A percentile compares a stretch with the other conserved stretches of the same genome.
These are phyloP conservation scores for Polychytrium aggregatum DNA, from an alignment of 192 early-diverging fungal species.

Conservation along the genomic window DNA sequence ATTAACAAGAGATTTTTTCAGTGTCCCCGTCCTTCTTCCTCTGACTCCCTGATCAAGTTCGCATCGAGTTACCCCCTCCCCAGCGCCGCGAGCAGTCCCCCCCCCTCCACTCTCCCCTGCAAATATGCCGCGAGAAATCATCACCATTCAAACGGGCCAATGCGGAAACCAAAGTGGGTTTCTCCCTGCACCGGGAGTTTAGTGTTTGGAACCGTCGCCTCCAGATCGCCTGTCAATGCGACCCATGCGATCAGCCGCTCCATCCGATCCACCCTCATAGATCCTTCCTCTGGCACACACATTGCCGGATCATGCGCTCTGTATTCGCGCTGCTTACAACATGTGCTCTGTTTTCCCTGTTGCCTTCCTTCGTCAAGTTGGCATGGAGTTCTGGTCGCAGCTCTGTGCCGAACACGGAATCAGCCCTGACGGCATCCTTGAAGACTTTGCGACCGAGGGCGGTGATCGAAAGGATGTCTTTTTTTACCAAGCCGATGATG, in stretches of 20 bases:
- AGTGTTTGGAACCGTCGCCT: background rate
- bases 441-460: conserved; percentile 79
- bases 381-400: conserved; percentile 88
- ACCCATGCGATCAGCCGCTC: background rate
- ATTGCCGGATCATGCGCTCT: too few relatives aligned
- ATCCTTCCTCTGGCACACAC: too few relatives aligned
- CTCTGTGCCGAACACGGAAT: conserved; percentile 95
- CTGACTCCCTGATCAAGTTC: too few relatives aligned
- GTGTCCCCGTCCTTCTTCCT: too few relatives aligned
- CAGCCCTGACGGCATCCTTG: conserved; percentile 80
- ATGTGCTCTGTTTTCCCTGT: background rate
- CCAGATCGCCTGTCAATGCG: too few relatives aligned
- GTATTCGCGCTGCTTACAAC: background rate
- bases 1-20: too few relatives aligned
- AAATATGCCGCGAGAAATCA: conserved; percentile 67
- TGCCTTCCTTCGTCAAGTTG: conserved; percentile 44
- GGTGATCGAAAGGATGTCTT: conserved; percentile 96
- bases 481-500: conserved; percentile 99
- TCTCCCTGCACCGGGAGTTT: background rate
- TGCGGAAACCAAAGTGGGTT: conserved; percentile 91
- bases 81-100: too few relatives aligned
- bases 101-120: too few relatives aligned
- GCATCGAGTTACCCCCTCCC: too few relatives aligned
- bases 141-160: conserved; percentile 92
- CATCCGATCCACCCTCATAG: too few relatives aligned